phyloP scores from a whole-genome alignment of 306 rosid species.

The Crotalaria pallida region DNA sequence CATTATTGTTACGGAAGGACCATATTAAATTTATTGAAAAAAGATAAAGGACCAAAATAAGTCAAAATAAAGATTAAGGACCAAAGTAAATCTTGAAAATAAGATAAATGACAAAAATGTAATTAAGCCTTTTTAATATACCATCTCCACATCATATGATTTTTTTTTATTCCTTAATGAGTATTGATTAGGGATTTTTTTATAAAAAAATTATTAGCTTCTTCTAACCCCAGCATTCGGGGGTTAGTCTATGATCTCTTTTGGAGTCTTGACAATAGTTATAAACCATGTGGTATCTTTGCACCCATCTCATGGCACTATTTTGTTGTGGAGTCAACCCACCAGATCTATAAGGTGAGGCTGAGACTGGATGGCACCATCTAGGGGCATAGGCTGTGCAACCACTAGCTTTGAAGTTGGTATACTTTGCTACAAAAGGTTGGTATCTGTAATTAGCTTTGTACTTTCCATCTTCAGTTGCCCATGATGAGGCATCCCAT shows the following conservation, averaged over 20 bases:
- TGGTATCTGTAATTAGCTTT: slow-evolving; percentile 90
- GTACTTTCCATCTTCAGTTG: slow-evolving; percentile 97
- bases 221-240: slow-evolving; percentile 65
- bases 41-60: too few relatives aligned
- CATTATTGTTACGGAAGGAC: too few relatives aligned
- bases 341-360: slow-evolving; percentile 71
- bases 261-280: slow-evolving; percentile 76
- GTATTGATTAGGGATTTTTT: too few relatives aligned
- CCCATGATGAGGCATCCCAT: slow-evolving; percentile 99
- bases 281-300: slow-evolving; percentile 65
- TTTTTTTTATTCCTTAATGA: too few relatives aligned
- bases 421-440: slow-evolving; percentile 79
- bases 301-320: slow-evolving; percentile 82
- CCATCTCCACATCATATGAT: too few relatives aligned
- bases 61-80: too few relatives aligned
- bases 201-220: too few relatives aligned
- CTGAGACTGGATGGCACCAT: slow-evolving; percentile 71
- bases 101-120: too few relatives aligned
- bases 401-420: slow-evolving; percentile 76
- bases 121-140: too few relatives aligned
- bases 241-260: slow-evolving; percentile 87
- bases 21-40: too few relatives aligned
- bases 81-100: too few relatives aligned
- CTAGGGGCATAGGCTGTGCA: slow-evolving; percentile 69
- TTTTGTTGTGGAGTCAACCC: slow-evolving; percentile 59